These are phyloP conservation scores for Canna indica DNA, from an alignment of 176 grass and related monocot genomes.

Conservation along the genomic window DNA sequence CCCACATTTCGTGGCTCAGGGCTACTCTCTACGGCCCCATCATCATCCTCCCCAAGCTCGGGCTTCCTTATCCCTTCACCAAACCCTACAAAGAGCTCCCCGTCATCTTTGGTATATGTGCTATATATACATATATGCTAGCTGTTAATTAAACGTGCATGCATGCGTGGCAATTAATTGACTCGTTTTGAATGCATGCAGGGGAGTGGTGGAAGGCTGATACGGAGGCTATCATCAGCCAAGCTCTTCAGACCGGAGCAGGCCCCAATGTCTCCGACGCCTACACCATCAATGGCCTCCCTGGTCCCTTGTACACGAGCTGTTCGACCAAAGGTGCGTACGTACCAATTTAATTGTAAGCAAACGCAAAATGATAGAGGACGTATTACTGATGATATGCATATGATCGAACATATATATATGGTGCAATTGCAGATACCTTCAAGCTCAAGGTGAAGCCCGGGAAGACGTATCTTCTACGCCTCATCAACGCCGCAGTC, in stretches of 20 bases:
- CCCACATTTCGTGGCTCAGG: conserved; percentile 50
- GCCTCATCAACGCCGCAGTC: conserved; percentile 64
- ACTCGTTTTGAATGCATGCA: not conserved
- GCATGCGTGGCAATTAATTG: not conserved
- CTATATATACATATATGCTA: not conserved
- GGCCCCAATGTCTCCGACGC: conserved; percentile 78
- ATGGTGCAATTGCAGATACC: conserved; percentile 27
- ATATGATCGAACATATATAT: not conserved
- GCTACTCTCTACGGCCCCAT: conserved; percentile 56
- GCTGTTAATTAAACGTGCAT: not conserved
- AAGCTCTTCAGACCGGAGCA: conserved; percentile 48
- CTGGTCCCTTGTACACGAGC: conserved; percentile 50
- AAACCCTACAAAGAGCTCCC: conserved; percentile 44
- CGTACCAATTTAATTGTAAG: too few species aligned
- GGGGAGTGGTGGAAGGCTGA: conserved; percentile 83
- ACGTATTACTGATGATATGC: not conserved
- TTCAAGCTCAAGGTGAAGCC: conserved; percentile 45
- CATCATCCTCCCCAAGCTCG: conserved; percentile 60
- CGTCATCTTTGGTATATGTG: conserved; percentile 30
- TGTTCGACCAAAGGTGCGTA: conserved; percentile 36
- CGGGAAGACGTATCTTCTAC: conserved; percentile 51
- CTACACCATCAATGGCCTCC: conserved; percentile 64
- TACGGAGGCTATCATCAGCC: conserved; percentile 52
- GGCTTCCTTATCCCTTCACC: conserved; percentile 65
- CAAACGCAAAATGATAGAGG: too few species aligned